Evolutionary conservation across 352 stramenopile species (phyloP), one percentile per base, ranked within the genome.

Genomic region (Phytophthora sansomeana): DNA sequence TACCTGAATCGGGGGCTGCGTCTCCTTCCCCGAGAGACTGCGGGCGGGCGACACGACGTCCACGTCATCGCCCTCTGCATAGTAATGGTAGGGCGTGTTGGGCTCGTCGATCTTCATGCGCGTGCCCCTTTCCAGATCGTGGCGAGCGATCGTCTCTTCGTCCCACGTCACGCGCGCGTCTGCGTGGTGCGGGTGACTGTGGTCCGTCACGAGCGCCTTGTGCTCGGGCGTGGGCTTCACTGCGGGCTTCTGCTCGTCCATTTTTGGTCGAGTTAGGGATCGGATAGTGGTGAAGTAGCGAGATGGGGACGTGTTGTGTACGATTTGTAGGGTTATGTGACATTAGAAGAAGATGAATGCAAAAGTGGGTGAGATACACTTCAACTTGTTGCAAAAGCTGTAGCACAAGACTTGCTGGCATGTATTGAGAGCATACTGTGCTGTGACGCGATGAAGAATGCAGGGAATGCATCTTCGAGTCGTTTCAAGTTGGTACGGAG

Each of bases 101-200:
- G 93, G 92, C 76, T 98, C 93, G 53, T 98, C 87, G 63, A 98
- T 98, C 75, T 97, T 97, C 82, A 96, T 93, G 47, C 93, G 88
- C 55, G 93, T 98, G 58, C 93, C 93, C 28, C 93, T 80, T 29
- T 97, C 81, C 58, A 96, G 79, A 70, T 98, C 84, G 63, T 98
- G 93, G 52, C 90, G 80, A 17, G 87, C 87, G 67, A 98, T 98
- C 17, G 89, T 97, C 52, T 93, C 84, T 66, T 98, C 93, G 66
- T 98, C 93, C 91, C 91, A 98, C 59, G 74, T 90, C 32, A 97
- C 80, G 63, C 85, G 83, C 24, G 53, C n/a, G n/a, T 74, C 61
- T 17, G 35, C 35, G 24, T 69, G 41, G 9, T 47, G 65, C 7
- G 54, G 35, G 28, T 58, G 56, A 39, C 47, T 65, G 36, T 46